Evolutionary conservation across 2,329 filamentous ascomycete genomes (phyloP).

Genomic region (Didymella arachidicola): DNA sequence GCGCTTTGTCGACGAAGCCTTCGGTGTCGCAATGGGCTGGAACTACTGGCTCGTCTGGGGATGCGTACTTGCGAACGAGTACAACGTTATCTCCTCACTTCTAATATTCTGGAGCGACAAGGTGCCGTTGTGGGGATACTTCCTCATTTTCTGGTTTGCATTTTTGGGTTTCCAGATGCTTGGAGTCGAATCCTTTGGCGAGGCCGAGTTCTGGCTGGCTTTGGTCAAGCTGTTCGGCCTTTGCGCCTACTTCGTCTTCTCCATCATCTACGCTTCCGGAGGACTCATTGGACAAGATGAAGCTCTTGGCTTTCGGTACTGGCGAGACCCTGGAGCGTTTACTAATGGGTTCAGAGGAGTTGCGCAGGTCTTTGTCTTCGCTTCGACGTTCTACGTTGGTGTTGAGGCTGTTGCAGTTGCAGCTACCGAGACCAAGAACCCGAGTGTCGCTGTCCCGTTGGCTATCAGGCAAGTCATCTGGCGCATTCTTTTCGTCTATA

Average conservation of each 20-base stretch:
- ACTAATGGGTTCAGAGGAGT: slow-evolving; percentile 53
- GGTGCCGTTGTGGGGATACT: slow-evolving; percentile 53
- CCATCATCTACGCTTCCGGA: slow-evolving; percentile 50
- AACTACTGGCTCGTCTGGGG: slow-evolving; percentile 65
- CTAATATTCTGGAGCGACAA: slow-evolving; percentile 70
- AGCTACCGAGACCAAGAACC: slow-evolving; percentile 52
- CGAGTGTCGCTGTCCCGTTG: slow-evolving; percentile 55
- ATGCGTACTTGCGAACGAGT: slow-evolving; percentile 72
- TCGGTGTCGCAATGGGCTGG: slow-evolving; percentile 41
- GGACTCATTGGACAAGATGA: slow-evolving; percentile 44
- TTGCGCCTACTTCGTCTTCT: slow-evolving; percentile 52
- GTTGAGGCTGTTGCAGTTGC: slow-evolving; percentile 49
- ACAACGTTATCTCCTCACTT: slow-evolving; percentile 73
- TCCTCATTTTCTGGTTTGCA: slow-evolving; percentile 53
- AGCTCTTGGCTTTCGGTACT: slow-evolving; percentile 49
- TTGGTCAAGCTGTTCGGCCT: slow-evolving; percentile 51
- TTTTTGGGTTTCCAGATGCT: slow-evolving; percentile 52
- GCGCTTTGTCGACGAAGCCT: slow-evolving; percentile 58
- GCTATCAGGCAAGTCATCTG: slow-evolving; percentile 58
- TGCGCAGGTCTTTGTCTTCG: slow-evolving; percentile 54
- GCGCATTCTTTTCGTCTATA: slow-evolving; percentile 56
- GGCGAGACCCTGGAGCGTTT: slow-evolving; percentile 52
- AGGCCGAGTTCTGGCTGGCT: slow-evolving; percentile 55
- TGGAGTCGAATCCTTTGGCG: slow-evolving; percentile 53
- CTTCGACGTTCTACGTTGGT: slow-evolving; percentile 52